Percentiles rank a stretch among this genome's conserved stretches.
These are phyloP conservation scores for Berberis thunbergii DNA, from an alignment of 164 flowering plant species.

Conservation along the genomic window DNA sequence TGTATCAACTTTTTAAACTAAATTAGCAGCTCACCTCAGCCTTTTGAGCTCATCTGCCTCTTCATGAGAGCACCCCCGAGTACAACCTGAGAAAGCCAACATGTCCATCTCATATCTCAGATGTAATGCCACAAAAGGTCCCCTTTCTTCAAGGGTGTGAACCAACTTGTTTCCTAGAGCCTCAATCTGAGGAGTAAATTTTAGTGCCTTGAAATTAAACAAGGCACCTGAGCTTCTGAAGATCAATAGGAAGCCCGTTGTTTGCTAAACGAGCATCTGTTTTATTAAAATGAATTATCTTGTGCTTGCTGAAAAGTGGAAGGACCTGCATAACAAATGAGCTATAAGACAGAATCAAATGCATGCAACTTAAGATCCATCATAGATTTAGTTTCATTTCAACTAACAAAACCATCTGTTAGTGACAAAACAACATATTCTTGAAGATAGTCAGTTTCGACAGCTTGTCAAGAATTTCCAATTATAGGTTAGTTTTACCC, in stretches of 20 bases:
- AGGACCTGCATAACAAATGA: conserved; percentile 44
- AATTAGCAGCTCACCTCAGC: conserved; percentile 47
- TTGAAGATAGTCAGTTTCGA: neutral
- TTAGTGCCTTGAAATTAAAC: conserved; percentile 76
- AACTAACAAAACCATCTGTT: neutral
- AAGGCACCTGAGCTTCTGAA: conserved; percentile 82
- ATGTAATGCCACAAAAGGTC: conserved; percentile 77
- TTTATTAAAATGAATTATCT: conserved; percentile 69
- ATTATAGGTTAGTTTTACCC: no score
- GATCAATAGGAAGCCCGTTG: conserved; percentile 56
- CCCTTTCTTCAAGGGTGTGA: conserved; percentile 48
- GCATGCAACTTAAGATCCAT: neutral
- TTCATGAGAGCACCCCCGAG: conserved; percentile 57
- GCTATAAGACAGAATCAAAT: neutral
- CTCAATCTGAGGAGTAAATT: conserved; percentile 72
- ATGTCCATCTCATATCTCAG: conserved; percentile 94
- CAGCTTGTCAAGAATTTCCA: no score
- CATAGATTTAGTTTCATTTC: neutral
- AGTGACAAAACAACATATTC: neutral
- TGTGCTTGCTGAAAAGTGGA: conserved; percentile 57
- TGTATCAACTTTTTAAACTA: conserved; percentile 1
- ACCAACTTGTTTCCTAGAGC: conserved; percentile 66
- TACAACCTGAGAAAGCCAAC: conserved; percentile 94
- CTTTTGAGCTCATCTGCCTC: conserved; percentile 79
- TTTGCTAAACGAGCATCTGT: conserved; percentile 85